phyloP scores from a whole-genome alignment of 2,329 filamentous ascomycete genomes.

The Alternaria dauci region DNA sequence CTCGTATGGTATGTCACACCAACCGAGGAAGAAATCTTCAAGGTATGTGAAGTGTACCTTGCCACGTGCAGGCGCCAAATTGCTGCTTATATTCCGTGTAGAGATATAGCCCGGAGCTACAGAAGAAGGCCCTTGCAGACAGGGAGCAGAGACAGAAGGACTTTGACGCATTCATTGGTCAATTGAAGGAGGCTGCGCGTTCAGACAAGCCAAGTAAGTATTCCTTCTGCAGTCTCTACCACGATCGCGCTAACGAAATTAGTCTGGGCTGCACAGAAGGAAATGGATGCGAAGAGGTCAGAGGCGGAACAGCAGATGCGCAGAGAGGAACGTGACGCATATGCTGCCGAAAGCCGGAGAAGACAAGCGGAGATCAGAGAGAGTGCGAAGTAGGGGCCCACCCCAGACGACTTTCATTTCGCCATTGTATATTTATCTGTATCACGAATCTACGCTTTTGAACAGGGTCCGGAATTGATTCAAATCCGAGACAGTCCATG shows the following conservation, averaged over 20 bases:
- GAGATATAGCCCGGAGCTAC: slow-evolving; percentile 93
- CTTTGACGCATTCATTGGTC: slow-evolving; percentile 85
- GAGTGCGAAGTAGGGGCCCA: slow-evolving; percentile 34
- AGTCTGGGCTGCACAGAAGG: slow-evolving; percentile 50
- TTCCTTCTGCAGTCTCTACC: neutral
- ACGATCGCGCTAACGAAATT: slow-evolving; percentile 20
- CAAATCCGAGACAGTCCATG: neutral
- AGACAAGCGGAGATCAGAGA: slow-evolving; percentile 46
- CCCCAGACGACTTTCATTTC: slow-evolving; percentile 7
- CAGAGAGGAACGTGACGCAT: slow-evolving; percentile 43
- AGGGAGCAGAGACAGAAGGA: slow-evolving; percentile 80
- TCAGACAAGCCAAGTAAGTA: slow-evolving; percentile 86
- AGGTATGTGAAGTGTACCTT: slow-evolving; percentile 51
- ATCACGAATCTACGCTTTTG: slow-evolving; percentile 29
- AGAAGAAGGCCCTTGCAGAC: slow-evolving; percentile 83
- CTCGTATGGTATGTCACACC: slow-evolving; percentile 82
- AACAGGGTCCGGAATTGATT: neutral
- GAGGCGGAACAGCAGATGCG: slow-evolving; percentile 34
- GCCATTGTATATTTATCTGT: slow-evolving; percentile 27
- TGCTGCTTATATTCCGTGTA: slow-evolving; percentile 44
- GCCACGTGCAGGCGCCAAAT: slow-evolving; percentile 24
- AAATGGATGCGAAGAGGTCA: slow-evolving; percentile 43
- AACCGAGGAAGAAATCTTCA: slow-evolving; percentile 89
- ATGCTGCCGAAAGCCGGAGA: slow-evolving; percentile 44
- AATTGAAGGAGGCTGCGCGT: slow-evolving; percentile 88